Evolutionary conservation across 352 stramenopile genomes (phyloP), one percentile per base, ranked within the genome.

Genomic region (Pilasporangium apinafurcum): DNA sequence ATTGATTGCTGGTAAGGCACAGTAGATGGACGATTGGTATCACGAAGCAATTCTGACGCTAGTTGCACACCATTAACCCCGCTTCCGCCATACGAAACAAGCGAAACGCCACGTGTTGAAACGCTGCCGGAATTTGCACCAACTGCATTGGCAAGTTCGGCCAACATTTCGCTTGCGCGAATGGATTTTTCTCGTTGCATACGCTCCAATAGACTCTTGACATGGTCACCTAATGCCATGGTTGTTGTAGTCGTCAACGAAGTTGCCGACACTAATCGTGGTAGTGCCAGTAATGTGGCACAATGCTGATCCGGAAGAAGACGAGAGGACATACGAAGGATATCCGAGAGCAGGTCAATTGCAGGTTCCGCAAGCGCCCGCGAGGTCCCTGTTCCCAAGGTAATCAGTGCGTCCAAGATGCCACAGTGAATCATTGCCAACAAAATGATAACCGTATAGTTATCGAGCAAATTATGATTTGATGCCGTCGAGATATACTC

Each of bases 31-130:
- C 83, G 78, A 50, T 95, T 95, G 29, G 83, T 95, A 37, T 92
- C 83, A 4, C 79, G 78, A n/a, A 95, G 50, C 22, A 95, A 48
- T 48, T 95, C 81, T 3, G 83, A 92, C 17, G 81, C 81, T 14
- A 95, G 53, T 37, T 95, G 83, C 21, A 95, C 83, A n/a, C 83
- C 83, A 37, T 95, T 95, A 5, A 92, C 74, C 27, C 79, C 74
- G 16, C 69, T 89, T 6, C 76, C 65, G 28, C 80, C 76, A 36
- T 92, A 87, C n/a, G 80, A 92, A 0, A 92, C 78, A 5, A 92
- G 58, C 29, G 77, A 89, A 8, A 86, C 78, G 18, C 77, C 74
- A 21, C 74, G 66, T 0, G 71, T 71, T 3, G 77, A 68, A 33
- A 87, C 71, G 28, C 71, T 85, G 1, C 79, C 75, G 12, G 80